Evolutionary conservation across 192 early-diverging fungal genomes (phyloP), one percentile per base, ranked within the genome.

Genomic region (Backusella circina): DNA sequence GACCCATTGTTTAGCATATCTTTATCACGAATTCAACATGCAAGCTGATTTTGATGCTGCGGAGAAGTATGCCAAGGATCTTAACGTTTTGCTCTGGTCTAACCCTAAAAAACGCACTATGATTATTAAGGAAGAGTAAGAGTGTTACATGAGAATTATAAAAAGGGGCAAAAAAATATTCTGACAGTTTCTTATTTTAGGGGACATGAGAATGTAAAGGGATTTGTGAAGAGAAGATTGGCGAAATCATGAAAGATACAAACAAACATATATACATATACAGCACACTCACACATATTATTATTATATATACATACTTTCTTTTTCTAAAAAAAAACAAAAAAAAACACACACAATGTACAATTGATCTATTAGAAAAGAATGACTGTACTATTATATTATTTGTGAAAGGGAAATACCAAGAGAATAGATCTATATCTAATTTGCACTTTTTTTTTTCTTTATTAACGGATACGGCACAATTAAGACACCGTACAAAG

Each of bases 11-110:
- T 13, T 80, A 78, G 90, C 85, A 0, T 89, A 85, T 74, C 82
- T 96, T 9, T 98, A 98, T 79, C 86, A 86, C 15, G 90, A 93
- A 21, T 98, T 97, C 83, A 77, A 76, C 31, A 84, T 88, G 32
- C 84, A 83, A 71, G 78, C 88, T 37, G 91, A 96, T 67, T 98
- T 91, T 86, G 89, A 89, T 41, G 88, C 90, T 1, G 85, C 93
- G 18, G 77, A 91, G 39, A 82, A 91, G n/a, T 93, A 94, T 79
- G 94, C 95, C 1, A 86, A 87, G 75, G 90, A 93, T 18, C 81
- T 93, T 9, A 91, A 89, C 5, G 91, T 91, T 12, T 82, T 97
- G 3, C 77, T 95, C 44, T 98, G 96, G 96, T 85, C 86, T 23
- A 93, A 86, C 72, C 84, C 82, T 30, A 88, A 91, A 65, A 89